A percentile compares a stretch with the other conserved stretches of the same genome.
Evolutionary conservation across 2,329 filamentous ascomycete species (phyloP).

Genomic region (Lasiodiplodia hormozganensis): DNA sequence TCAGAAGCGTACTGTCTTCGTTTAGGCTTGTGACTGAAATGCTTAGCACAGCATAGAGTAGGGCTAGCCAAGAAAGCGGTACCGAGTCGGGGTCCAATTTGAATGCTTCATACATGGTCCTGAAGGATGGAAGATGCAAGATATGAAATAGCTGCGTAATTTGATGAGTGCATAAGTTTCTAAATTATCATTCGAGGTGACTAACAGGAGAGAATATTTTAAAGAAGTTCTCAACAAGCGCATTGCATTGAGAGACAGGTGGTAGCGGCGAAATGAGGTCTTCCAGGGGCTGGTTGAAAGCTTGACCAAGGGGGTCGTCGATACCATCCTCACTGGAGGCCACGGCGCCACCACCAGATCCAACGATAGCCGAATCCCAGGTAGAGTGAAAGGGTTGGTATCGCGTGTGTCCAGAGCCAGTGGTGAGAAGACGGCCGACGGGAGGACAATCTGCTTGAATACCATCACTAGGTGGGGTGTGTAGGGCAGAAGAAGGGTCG

Average conservation of each 20-base stretch:
- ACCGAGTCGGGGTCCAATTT: not conserved
- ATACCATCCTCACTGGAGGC: not conserved
- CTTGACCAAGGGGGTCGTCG: not conserved
- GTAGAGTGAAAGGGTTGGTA: not conserved
- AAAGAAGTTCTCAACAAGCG: constrained; percentile 16
- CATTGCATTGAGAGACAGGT: not conserved
- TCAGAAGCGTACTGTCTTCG: not conserved
- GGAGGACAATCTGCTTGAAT: not conserved
- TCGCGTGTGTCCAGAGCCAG: not conserved
- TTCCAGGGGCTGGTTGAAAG: not conserved
- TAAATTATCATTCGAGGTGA: no score
- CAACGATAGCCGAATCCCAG: not conserved
- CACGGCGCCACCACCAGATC: not conserved
- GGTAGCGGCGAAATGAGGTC: not conserved
- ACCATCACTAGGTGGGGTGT: not conserved
- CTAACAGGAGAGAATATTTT: constrained; percentile 2
- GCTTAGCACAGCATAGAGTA: not conserved
- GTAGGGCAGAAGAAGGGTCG: not conserved
- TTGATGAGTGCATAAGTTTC: not conserved
- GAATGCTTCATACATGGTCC: not conserved
- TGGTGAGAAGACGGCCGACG: not conserved
- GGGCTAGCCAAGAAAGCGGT: not conserved
- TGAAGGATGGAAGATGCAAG: not conserved
- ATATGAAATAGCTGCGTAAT: not conserved
- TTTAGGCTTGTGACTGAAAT: not conserved